Percentiles rank a stretch among this genome's conserved stretches.
These are phyloP conservation scores for Pholiota microspora DNA, from an alignment of 768 basidiomycete genomes.

Conservation along the genomic window DNA sequence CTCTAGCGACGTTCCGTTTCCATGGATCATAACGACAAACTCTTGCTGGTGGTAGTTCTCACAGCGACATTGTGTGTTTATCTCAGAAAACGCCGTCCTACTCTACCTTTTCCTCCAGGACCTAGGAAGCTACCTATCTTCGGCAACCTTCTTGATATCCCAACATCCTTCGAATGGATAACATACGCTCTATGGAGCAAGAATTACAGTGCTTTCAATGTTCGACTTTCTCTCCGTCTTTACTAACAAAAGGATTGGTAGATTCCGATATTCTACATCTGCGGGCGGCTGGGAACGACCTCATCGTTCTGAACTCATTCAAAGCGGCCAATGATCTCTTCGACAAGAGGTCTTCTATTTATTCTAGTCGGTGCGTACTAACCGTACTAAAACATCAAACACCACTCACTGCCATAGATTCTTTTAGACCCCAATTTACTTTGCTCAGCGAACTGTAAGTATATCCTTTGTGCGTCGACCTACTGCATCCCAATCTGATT, in stretches of 20 bases:
- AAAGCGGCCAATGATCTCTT: slow-evolving; percentile 37
- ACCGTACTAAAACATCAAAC: too few species aligned
- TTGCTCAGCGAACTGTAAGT: slow-evolving; percentile 23
- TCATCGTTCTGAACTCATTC: slow-evolving; percentile 36
- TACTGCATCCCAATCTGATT: too few species aligned
- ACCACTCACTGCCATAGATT: not conserved
- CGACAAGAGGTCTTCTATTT: slow-evolving; percentile 39
- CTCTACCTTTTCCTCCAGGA: slow-evolving; percentile 26
- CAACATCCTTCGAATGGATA: slow-evolving; percentile 18
- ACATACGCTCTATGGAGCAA: slow-evolving; percentile 24
- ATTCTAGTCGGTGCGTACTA: slow-evolving; percentile 34
- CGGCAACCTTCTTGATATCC: slow-evolving; percentile 26
- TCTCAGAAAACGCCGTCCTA: not conserved
- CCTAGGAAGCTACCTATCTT: slow-evolving; percentile 25
- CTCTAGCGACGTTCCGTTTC: too few species aligned
- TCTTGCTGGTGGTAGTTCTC: not conserved
- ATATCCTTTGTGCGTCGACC: not conserved
- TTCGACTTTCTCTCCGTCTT: too few species aligned
- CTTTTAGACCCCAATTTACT: slow-evolving; percentile 26
- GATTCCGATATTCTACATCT: slow-evolving; percentile 31
- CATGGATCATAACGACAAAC: not conserved
- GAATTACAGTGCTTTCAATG: slow-evolving; percentile 17
- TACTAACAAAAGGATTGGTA: too few species aligned
- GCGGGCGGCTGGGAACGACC: slow-evolving; percentile 25
- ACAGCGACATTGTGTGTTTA: slow-evolving; percentile 12